Percentiles rank a stretch among this genome's conserved stretches.
These are phyloP conservation scores for Annulohypoxylon nitens DNA, from an alignment of 495 filamentous ascomycete genomes.

Conservation along the genomic window DNA sequence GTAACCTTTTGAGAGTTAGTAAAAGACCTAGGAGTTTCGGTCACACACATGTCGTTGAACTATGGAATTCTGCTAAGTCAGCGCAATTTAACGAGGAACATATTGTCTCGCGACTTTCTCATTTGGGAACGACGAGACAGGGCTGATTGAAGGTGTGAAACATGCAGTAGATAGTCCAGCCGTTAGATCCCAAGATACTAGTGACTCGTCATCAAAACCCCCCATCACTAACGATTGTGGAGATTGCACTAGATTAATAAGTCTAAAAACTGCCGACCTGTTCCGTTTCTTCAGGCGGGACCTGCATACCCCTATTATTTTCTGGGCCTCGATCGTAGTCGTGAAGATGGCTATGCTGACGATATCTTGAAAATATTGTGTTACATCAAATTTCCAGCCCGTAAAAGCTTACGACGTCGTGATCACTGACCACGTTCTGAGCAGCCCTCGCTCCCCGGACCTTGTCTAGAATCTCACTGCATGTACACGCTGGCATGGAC, in stretches of 20 bases:
- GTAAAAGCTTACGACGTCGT: conserved; percentile 24
- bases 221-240: conserved; percentile 25
- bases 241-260: conserved; percentile 37
- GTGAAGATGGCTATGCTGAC: conserved; percentile 2
- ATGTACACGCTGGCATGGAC: conserved; percentile 23
- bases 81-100: conserved; percentile 8
- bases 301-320: conserved; percentile 8
- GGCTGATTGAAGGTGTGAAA: conserved; percentile 25
- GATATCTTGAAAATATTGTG: conserved; percentile 14
- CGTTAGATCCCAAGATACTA: conserved; percentile 26
- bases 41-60: conserved; percentile 5
- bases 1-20: background rate
- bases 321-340: conserved; percentile 2
- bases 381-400: background rate
- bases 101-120: conserved; percentile 1
- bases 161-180: conserved; percentile 37
- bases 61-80: conserved; percentile 10
- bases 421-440: conserved; percentile 14
- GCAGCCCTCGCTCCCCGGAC: conserved; percentile 9
- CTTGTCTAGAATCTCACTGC: conserved; percentile 3
- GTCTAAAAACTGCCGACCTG: conserved; percentile 17
- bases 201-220: conserved; percentile 13
- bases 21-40: background rate
- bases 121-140: conserved; percentile 1
- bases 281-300: conserved; percentile 27